Evolutionary conservation across 306 rosid species (phyloP).

Genomic region (Leucaena leucocephala): DNA sequence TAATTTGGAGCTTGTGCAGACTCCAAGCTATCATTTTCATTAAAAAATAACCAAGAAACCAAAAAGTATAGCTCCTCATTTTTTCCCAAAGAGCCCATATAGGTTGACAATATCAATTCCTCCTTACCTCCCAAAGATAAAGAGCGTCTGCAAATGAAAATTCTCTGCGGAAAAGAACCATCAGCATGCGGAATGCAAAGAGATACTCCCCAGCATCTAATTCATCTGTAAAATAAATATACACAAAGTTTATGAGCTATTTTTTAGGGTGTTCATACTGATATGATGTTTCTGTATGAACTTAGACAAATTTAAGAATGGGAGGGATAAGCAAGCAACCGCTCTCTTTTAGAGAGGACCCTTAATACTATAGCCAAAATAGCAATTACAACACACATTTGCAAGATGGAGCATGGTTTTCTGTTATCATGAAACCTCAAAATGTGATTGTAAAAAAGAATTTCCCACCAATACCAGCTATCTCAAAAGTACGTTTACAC

Average conservation of each 20-base stretch:
- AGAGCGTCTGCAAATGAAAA: constrained; percentile 88
- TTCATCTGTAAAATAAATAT: constrained; percentile 66
- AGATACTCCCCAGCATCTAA: constrained; percentile 95
- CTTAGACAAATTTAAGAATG: neutral
- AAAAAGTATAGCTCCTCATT: neutral
- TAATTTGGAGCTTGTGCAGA: constrained; percentile 33
- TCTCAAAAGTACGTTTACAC: neutral
- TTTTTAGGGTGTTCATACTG: neutral
- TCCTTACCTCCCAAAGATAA: constrained; percentile 98
- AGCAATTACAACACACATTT: neutral
- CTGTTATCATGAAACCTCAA: neutral
- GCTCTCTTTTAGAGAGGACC: neutral
- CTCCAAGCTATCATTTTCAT: constrained; percentile 33
- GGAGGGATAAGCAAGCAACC: neutral
- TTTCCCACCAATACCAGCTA: constrained; percentile 20
- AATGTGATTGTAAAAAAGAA: constrained; percentile 12
- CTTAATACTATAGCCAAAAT: neutral
- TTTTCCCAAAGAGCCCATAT: neutral
- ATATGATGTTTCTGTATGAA: neutral
- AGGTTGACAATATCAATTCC: neutral
- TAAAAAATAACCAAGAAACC: neutral
- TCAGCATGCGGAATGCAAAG: constrained; percentile 96
- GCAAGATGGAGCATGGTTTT: neutral
- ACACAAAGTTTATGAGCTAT: constrained; percentile 21
- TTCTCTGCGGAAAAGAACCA: constrained; percentile 98